Base-by-base conservation (phyloP, 1,284 basidiomycete species). In the Papiliotrema nemorosa region DNA sequence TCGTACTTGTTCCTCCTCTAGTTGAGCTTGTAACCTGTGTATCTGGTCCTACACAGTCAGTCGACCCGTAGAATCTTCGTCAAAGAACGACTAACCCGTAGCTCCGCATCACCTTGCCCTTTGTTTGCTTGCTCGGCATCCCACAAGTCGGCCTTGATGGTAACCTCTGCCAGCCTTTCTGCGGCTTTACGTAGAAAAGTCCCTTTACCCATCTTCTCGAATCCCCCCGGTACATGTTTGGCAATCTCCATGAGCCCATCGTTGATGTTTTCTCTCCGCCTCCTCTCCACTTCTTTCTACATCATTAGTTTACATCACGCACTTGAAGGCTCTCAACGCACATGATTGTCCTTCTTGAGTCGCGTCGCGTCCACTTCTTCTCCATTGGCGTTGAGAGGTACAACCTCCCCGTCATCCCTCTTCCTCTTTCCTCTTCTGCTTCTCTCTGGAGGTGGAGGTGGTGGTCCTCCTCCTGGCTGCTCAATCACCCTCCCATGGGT, bases 231-330 rank as follows among this genome's bases (percentile, higher is more conserved):
- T 2, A 96, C 86, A 62, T 93, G 90, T 7, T 85, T 81, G 1
- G 88, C 86, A 22, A 97, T 84, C 67, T 91, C 87, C 69, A 87
- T 90, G 77, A 97, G 96, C 0, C 92, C 92, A 55, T 93, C 88
- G 72, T 94, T 94, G 77, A 97, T 97, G 64, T 91, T 92, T 18
- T 90, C 88, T 50, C 93, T 81, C 45, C 93, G 85, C 39, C 91
- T 82, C 52, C 92, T 87, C 74, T 97, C 93, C 12, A 97, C 93
- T 75, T 97, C 93, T 87, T 96, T 96, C 90, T 94, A 67, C 40
- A 16, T 14, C 3, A 25, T 36, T 42, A 53, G 41, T 14, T 14
- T 31, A 31, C 29, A 14, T 31, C 29, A 7, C 14, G 14, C 14
- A 31, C 7, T 31, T 31, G 7, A 31, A 7, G 14, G 7, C 14